Conservation (phyloP, 108 stramenopile genomes). For the Pseudonitzschia delicatissima region DNA sequence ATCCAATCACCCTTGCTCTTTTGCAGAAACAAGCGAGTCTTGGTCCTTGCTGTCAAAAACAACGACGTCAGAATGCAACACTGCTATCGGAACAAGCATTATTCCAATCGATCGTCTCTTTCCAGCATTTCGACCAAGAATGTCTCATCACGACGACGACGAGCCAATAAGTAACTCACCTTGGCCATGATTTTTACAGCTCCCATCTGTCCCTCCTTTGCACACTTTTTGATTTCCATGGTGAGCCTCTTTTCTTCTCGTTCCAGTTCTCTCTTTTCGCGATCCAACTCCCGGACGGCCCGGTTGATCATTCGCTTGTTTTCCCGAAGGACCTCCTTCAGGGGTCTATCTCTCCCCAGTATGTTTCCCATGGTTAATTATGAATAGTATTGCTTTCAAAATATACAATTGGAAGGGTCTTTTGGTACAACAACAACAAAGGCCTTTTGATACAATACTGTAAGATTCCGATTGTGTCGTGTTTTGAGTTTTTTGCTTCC, state of each 20-base stretch:
- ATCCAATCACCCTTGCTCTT: too few species aligned
- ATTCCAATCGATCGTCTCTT: too few species aligned
- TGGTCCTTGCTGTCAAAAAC: too few species aligned
- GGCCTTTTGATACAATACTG: too few species aligned
- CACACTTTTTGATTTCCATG: slow-evolving; percentile 95
- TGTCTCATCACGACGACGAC: too few species aligned
- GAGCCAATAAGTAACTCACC: slow-evolving; percentile 20
- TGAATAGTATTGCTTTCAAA: background rate
- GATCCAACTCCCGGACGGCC: slow-evolving; percentile 93
- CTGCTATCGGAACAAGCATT: too few species aligned
- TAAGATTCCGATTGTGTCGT: too few species aligned
- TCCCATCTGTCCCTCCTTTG: slow-evolving; percentile 91
- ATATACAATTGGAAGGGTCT: background rate
- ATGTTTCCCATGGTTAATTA: slow-evolving; percentile 72
- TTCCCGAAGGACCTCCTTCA: slow-evolving; percentile 96
- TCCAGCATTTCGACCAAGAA: too few species aligned
- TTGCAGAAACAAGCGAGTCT: too few species aligned
- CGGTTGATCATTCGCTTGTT: slow-evolving; percentile 96
- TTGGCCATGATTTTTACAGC: slow-evolving; percentile 96
- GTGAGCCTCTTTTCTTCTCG: slow-evolving; percentile 90
- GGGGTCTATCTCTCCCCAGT: slow-evolving; percentile 91
- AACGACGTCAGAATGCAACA: too few species aligned
- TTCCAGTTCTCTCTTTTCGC: slow-evolving; percentile 86
- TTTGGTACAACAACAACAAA: background rate
- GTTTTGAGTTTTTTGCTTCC: background rate